Conservation (phyloP, 176 grass and related monocot genomes). For the Elaeis guineensis region DNA sequence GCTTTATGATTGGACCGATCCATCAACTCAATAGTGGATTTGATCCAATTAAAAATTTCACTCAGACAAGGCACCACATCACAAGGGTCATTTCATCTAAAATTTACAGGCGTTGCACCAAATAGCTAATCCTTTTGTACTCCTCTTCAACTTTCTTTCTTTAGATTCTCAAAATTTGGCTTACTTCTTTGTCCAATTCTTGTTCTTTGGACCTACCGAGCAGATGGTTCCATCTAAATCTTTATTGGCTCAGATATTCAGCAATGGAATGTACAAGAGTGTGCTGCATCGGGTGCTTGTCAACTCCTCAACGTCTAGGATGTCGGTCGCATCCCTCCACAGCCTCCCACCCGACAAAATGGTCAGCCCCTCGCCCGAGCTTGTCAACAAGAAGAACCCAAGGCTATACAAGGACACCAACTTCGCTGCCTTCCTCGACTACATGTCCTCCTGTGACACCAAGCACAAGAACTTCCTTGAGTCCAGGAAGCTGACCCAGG, state of each 20-base stretch:
- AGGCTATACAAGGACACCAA: conserved; percentile 74
- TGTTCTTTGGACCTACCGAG: too few relatives aligned
- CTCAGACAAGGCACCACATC: too few relatives aligned
- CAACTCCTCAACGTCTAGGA: conserved; percentile 39
- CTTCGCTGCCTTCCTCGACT: conserved; percentile 68
- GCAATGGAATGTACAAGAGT: conserved; percentile 86
- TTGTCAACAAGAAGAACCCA: conserved; percentile 28
- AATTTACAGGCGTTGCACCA: too few relatives aligned
- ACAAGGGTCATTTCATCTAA: too few relatives aligned
- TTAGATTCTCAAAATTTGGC: too few relatives aligned
- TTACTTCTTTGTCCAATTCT: too few relatives aligned
- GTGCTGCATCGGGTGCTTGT: conserved; percentile 74
- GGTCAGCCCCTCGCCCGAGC: conserved; percentile 47
- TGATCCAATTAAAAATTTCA: too few relatives aligned
- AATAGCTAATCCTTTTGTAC: too few relatives aligned
- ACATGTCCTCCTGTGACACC: conserved; percentile 23
- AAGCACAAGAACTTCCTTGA: conserved; percentile 1
- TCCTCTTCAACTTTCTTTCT: too few relatives aligned
- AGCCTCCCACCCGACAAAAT: conserved; percentile 42
- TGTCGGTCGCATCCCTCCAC: conserved; percentile 85
- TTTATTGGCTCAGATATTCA: conserved; percentile 50
- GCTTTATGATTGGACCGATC: too few relatives aligned
- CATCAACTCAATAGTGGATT: too few relatives aligned
- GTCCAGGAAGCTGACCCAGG: background rate
- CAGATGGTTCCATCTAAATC: too few relatives aligned